These are phyloP conservation scores for Fusarium sp. DNA, from an alignment of 2,329 filamentous ascomycete species.

Conservation along the genomic window DNA sequence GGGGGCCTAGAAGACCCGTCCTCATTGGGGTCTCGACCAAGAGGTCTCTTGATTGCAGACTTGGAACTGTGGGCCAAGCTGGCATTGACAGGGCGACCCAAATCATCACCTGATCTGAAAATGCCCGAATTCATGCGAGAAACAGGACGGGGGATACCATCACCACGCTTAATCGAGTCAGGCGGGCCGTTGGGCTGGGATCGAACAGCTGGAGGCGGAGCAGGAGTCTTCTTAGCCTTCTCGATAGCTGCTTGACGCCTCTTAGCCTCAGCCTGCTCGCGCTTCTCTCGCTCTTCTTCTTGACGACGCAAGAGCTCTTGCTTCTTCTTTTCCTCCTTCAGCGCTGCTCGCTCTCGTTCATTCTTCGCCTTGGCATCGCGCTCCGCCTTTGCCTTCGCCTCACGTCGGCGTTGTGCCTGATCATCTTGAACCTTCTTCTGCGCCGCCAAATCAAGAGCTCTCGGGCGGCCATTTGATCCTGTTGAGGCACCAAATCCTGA, in stretches of 20 bases:
- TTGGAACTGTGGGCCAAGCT: constrained; percentile 69
- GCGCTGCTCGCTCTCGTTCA: constrained; percentile 60
- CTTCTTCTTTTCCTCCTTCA: constrained; percentile 66
- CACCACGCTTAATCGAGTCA: constrained; percentile 53
- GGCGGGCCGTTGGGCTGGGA: constrained; percentile 64
- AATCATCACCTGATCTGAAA: constrained; percentile 67
- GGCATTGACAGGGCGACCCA: constrained; percentile 69
- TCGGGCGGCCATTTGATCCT: constrained; percentile 72
- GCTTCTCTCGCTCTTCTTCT: constrained; percentile 71
- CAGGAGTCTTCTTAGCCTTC: constrained; percentile 72
- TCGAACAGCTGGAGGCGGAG: constrained; percentile 70
- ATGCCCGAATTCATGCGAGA: constrained; percentile 70
- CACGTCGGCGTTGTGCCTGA: constrained; percentile 76
- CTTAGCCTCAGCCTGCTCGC: constrained; percentile 73
- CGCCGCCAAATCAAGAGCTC: constrained; percentile 79
- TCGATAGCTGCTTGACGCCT: constrained; percentile 73
- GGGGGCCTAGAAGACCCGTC: constrained; percentile 59
- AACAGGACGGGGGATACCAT: constrained; percentile 57
- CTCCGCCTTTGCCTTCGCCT: constrained; percentile 84
- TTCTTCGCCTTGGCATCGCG: constrained; percentile 77
- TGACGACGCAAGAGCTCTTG: constrained; percentile 69
- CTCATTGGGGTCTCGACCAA: constrained; percentile 74
- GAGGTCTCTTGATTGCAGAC: constrained; percentile 75
- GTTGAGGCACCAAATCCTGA: constrained; percentile 69
- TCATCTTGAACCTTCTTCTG: constrained; percentile 89